A percentile compares a stretch with the other conserved stretches of the same genome.
These are phyloP conservation scores for Trichoderma orchidacearum DNA, from an alignment of 495 filamentous ascomycete genomes.

Conservation along the genomic window DNA sequence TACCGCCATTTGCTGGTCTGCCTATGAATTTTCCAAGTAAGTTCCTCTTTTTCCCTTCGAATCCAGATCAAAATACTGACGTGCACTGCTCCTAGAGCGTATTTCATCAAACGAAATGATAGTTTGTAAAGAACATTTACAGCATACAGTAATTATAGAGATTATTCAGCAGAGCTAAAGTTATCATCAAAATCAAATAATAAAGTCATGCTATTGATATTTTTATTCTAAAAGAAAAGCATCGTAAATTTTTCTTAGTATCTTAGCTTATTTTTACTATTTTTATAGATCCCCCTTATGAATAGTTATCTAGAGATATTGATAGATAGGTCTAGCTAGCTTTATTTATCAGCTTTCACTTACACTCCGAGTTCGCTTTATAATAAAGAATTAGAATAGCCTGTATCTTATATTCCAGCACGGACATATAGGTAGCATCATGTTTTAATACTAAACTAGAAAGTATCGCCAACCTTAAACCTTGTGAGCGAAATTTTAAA, in stretches of 20 bases:
- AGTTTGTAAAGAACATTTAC: conserved; percentile 3
- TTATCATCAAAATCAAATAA: neutral
- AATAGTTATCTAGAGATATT: too few relatives aligned
- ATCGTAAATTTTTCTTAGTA: neutral
- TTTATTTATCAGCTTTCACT: too few relatives aligned
- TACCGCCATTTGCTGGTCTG: conserved; percentile 96
- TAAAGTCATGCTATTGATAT: too few relatives aligned
- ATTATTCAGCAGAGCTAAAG: neutral
- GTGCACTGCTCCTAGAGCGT: conserved; percentile 26
- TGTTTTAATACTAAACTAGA: too few relatives aligned
- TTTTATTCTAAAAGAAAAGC: neutral
- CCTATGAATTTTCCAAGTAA: conserved; percentile 44
- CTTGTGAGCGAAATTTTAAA: too few relatives aligned
- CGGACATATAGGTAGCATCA: too few relatives aligned
- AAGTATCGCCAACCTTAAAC: too few relatives aligned
- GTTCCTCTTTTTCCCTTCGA: conserved; percentile 7
- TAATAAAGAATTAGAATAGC: too few relatives aligned
- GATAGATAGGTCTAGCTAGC: too few relatives aligned
- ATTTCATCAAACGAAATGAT: conserved; percentile 40
- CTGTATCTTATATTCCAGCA: neutral
- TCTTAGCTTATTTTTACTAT: neutral
- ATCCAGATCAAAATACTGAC: conserved; percentile 1
- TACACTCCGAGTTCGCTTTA: too few relatives aligned
- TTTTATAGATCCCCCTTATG: neutral
- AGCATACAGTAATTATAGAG: neutral